phyloP scores from a whole-genome alignment of 2,329 filamentous ascomycete species.

The Amauroascus verrucosus region DNA sequence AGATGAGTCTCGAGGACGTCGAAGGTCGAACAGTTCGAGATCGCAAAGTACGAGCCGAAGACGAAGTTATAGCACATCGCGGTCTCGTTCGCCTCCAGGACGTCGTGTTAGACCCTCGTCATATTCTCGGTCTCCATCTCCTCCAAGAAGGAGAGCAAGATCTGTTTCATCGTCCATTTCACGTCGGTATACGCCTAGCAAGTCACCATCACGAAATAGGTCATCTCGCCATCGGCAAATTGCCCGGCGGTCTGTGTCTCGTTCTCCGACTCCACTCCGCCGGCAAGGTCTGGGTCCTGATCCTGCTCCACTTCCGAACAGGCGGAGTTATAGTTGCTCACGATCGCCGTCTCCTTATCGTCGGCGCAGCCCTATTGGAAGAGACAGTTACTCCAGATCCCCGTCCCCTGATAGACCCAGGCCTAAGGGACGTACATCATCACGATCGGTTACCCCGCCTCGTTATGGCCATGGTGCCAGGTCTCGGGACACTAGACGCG shows the following conservation, averaged over 20 bases:
- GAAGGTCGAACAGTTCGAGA: slow-evolving; percentile 12
- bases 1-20: slow-evolving; percentile 16
- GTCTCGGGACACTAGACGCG: slow-evolving; percentile 8
- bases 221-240: slow-evolving; percentile 19
- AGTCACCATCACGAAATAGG: slow-evolving; percentile 19
- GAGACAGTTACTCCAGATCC: slow-evolving; percentile 26
- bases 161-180: slow-evolving; percentile 26
- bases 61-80: slow-evolving; percentile 30
- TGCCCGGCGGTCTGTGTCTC: slow-evolving; percentile 24
- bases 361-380: slow-evolving; percentile 14
- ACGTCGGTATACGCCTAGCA: slow-evolving; percentile 13
- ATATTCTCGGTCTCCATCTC: slow-evolving; percentile 28
- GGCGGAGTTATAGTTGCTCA: slow-evolving; percentile 15
- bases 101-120: slow-evolving; percentile 22
- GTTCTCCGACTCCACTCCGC: slow-evolving; percentile 23
- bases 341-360: slow-evolving; percentile 12
- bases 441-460: slow-evolving; percentile 25
- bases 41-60: slow-evolving; percentile 24
- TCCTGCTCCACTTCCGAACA: slow-evolving; percentile 20
- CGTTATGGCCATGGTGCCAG: slow-evolving; percentile 20
- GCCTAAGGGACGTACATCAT: slow-evolving; percentile 20
- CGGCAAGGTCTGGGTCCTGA: not conserved
- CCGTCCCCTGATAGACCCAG: slow-evolving; percentile 21
- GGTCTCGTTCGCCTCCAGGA: slow-evolving; percentile 26
- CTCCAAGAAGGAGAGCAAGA: slow-evolving; percentile 16